A percentile compares a stretch with the other conserved stretches of the same genome.
Conservation (phyloP, 2,329 filamentous ascomycete species). For the Sarocladium kiliense region DNA sequence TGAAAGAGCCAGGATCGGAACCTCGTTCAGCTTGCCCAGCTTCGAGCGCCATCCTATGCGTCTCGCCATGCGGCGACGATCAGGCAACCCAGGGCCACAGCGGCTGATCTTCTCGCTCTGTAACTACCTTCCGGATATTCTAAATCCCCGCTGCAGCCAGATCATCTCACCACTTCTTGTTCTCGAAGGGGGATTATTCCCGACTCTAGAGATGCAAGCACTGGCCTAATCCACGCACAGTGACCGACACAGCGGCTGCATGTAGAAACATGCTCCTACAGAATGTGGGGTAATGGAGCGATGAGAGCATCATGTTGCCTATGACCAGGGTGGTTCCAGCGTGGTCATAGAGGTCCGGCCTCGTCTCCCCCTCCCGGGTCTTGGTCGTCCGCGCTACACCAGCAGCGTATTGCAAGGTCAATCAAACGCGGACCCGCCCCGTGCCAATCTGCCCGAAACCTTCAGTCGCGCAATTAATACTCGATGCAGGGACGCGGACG, state of each 20-base stretch:
- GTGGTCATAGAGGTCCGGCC: background rate
- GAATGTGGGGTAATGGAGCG: background rate
- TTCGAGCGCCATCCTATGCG: background rate
- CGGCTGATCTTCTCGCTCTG: background rate
- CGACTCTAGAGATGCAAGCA: background rate
- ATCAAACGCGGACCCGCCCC: conserved; percentile 8
- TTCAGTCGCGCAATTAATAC: background rate
- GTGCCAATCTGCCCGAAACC: conserved; percentile 8
- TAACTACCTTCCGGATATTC: background rate
- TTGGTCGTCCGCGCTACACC: background rate
- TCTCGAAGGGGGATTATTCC: background rate
- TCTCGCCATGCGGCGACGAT: conserved; percentile 3
- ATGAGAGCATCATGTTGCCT: background rate
- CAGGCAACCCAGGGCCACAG: background rate
- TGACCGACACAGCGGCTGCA: background rate
- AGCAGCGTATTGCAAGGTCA: conserved; percentile 4
- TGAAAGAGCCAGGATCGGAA: background rate
- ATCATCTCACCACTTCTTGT: background rate
- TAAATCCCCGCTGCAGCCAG: background rate
- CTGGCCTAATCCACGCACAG: too few species aligned
- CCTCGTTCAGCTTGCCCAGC: background rate
- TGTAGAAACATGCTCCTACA: background rate
- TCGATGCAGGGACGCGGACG: background rate
- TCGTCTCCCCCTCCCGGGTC: background rate
- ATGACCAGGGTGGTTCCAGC: background rate